Conservation (phyloP, 2,329 filamentous ascomycete genomes). For the Fusarium liriodendri region DNA sequence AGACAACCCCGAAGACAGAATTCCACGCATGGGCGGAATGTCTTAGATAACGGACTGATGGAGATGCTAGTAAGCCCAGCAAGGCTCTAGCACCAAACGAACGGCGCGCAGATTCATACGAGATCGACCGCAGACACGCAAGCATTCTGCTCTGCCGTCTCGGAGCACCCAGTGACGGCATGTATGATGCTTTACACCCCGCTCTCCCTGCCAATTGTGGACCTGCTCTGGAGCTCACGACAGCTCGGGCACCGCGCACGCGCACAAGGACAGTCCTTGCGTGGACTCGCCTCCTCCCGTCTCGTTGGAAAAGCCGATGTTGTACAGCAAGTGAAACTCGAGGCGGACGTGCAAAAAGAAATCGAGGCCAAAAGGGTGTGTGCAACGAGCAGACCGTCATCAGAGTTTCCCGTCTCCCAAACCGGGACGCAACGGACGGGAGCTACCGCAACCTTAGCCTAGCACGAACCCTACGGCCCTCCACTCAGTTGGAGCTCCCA, state of each 20-base stretch:
- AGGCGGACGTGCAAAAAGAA: not conserved
- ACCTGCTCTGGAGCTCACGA: not conserved
- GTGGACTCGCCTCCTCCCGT: conserved; percentile 1
- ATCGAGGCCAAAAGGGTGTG: not conserved
- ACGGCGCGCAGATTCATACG: not conserved
- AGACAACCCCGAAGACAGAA: not conserved
- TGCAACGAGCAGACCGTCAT: not conserved
- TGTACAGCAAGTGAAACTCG: conserved; percentile 4
- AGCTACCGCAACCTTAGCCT: conserved; percentile 18
- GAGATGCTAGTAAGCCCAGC: not conserved
- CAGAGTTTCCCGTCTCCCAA: not conserved
- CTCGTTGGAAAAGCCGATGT: conserved; percentile 3
- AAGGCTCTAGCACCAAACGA: not conserved
- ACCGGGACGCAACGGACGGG: not conserved
- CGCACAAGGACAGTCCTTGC: conserved; percentile 25
- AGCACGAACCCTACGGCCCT: conserved; percentile 6
- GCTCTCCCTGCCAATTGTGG: not conserved
- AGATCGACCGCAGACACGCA: not conserved
- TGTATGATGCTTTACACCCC: not conserved
- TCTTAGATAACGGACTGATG: not conserved
- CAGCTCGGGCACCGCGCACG: not conserved
- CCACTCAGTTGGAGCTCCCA: not conserved
- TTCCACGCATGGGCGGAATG: not conserved
- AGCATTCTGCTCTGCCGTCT: not conserved
- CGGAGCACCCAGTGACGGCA: not conserved